Base-by-base conservation (phyloP, 2,329 filamentous ascomycete genomes). In the Coniochaeta ligniaria region DNA sequence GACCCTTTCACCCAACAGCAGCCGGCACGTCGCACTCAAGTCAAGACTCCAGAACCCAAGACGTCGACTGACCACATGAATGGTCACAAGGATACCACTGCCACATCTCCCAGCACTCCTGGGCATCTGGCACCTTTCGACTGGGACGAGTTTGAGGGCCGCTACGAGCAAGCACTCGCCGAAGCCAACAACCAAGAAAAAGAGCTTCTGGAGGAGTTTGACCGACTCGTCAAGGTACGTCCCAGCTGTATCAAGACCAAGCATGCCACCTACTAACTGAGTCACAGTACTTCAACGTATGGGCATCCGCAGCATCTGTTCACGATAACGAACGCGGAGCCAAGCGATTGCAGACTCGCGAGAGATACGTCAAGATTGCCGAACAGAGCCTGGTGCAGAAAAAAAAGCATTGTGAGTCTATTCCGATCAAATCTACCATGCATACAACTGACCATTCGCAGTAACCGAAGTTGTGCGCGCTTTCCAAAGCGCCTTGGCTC, bases 311-410 rank as follows among this genome's bases (percentile, higher is more conserved):
- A 14, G 88, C 89, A 1, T 82, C 86, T 35, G 76, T 80, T 12
- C 86, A 91, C 63, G 93, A 96, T 72, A 86, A 90, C 60, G 87
- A 88, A 62, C 84, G 93, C 60, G 89, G 90, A 26, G 80, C 85
- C 64, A 94, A 94, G 73, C 86, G 90, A 60, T 80, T 96, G 54
- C 89, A 88, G 69, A 97, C 93, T 2, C 86, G 92, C 63, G 86
- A 89, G 71, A 80, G 85, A 63, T 90, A 88, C 71, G 91, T 96
- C 33, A 85, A 88, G 63, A 79, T 91, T 50, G 85, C 88, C 0
- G 93, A 96, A 71, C 78, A 84, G 43, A 83, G 80, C 28, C 79
- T 96, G 60, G 84, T 86, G 59, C 82, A 88, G 66, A 95, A 89
- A 71, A 89, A 92, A 69, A 80, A 87, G 63, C 92, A 96, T 68